phyloP scores from a whole-genome alignment of 371 early-diverging fungal genomes.

The Zancudomyces culisetae region DNA sequence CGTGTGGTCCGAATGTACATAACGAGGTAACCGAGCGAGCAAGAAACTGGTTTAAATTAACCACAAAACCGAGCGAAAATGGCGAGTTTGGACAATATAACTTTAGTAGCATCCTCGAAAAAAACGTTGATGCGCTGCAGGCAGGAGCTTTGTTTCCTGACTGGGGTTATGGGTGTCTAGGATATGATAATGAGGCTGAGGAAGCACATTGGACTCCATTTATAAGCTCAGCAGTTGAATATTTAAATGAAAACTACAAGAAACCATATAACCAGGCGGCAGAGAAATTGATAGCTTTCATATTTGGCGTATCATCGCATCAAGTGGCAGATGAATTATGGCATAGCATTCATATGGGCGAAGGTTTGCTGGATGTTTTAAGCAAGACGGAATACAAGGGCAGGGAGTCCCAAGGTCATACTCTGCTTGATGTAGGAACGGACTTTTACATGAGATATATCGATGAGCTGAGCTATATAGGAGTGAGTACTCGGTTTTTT shows the following conservation, averaged over 20 bases:
- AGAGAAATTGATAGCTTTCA: slow-evolving; percentile 44
- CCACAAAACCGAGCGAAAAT: too few species aligned
- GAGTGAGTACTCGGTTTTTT: slow-evolving; percentile 4
- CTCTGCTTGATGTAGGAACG: slow-evolving; percentile 56
- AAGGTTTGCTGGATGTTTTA: slow-evolving; percentile 51
- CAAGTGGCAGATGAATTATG: slow-evolving; percentile 64
- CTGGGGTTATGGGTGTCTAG: slow-evolving; percentile 44
- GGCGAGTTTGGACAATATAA: slow-evolving; percentile 3
- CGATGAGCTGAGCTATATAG: slow-evolving; percentile 14
- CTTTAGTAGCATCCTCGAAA: slow-evolving; percentile 22
- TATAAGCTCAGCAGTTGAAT: slow-evolving; percentile 36
- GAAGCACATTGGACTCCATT: slow-evolving; percentile 73
- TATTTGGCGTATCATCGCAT: slow-evolving; percentile 66
- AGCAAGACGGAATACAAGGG: slow-evolving; percentile 41
- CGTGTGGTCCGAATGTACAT: slow-evolving; percentile 32
- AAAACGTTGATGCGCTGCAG: slow-evolving; percentile 35
- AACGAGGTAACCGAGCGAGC: slow-evolving; percentile 33
- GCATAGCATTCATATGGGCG: slow-evolving; percentile 49
- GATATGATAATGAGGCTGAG: slow-evolving; percentile 18
- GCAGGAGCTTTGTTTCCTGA: slow-evolving; percentile 76
- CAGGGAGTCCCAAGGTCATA: slow-evolving; percentile 38
- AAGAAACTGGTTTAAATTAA: slow-evolving; percentile 23
- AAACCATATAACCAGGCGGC: slow-evolving; percentile 26
- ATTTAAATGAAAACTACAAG: slow-evolving; percentile 33
- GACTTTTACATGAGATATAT: slow-evolving; percentile 49